Evolutionary conservation across 345 rosid species (phyloP).

Genomic region (Ailanthus altissimus): DNA sequence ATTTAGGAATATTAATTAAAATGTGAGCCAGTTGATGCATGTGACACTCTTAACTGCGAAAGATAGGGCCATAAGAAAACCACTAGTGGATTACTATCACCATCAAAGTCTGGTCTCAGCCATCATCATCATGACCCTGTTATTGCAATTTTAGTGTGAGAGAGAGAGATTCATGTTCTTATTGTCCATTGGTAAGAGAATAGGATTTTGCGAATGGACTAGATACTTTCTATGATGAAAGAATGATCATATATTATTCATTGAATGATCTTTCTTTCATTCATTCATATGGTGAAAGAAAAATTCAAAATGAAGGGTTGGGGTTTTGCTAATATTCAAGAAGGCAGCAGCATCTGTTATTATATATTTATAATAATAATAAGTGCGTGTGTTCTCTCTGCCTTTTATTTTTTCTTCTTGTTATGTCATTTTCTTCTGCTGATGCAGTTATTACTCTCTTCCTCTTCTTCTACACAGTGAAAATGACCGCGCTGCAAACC

Average conservation of each 20-base stretch:
- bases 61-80: background rate
- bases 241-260: too few relatives aligned
- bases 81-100: slow-evolving; percentile 20
- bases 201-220: background rate
- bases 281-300: too few relatives aligned
- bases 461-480: background rate
- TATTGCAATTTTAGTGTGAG: background rate
- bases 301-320: too few relatives aligned
- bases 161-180: background rate
- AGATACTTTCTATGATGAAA: too few relatives aligned
- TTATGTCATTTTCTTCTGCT: background rate
- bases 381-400: background rate
- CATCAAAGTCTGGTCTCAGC: slow-evolving; percentile 16
- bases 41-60: background rate
- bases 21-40: background rate
- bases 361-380: background rate
- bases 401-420: background rate
- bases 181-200: background rate
- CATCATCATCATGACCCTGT: slow-evolving; percentile 22
- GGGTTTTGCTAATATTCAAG: background rate
- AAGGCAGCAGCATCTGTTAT: background rate
- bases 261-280: too few relatives aligned
- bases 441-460: background rate
- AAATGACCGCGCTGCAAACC: background rate
- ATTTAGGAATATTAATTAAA: too few relatives aligned